Evolutionary conservation across 768 basidiomycete genomes (phyloP).

Genomic region (Boletus edulis): DNA sequence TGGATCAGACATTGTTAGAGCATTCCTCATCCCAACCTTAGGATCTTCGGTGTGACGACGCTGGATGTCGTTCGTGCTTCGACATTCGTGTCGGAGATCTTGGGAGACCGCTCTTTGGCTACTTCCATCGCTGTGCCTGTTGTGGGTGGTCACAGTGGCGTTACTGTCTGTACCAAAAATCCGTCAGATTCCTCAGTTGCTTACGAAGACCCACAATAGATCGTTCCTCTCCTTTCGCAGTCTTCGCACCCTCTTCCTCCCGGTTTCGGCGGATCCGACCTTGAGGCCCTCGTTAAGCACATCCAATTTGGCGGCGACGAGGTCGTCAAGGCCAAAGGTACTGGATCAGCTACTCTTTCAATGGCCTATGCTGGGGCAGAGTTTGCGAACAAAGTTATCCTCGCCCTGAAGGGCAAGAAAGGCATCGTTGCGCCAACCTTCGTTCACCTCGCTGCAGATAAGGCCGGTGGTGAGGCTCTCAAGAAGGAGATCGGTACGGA

Average conservation of each 20-base stretch:
- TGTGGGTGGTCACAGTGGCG: constrained; percentile 92
- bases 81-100: constrained; percentile 84
- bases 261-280: constrained; percentile 41
- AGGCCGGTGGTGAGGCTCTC: constrained; percentile 67
- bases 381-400: constrained; percentile 80
- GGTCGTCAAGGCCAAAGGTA: constrained; percentile 95
- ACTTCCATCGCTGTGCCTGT: constrained; percentile 77
- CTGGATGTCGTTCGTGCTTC: constrained; percentile 98
- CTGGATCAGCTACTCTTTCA: constrained; percentile 92
- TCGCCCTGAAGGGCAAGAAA: constrained; percentile 85
- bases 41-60: constrained; percentile 97
- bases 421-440: constrained; percentile 83
- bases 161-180: constrained; percentile 55
- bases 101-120: constrained; percentile 61
- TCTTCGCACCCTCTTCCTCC: constrained; percentile 74
- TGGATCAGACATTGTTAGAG: not conserved
- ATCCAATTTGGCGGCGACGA: constrained; percentile 98
- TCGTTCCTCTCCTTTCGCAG: constrained; percentile 92
- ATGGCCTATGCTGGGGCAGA: constrained; percentile 96
- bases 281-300: constrained; percentile 70
- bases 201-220: constrained; percentile 42
- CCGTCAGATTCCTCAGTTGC: not conserved
- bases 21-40: constrained; percentile 30
- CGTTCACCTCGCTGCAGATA: constrained; percentile 74
- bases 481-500: constrained; percentile 73